These are phyloP conservation scores for Stygiomarasmius scandens DNA, from an alignment of 1,284 basidiomycete genomes.

Conservation along the genomic window DNA sequence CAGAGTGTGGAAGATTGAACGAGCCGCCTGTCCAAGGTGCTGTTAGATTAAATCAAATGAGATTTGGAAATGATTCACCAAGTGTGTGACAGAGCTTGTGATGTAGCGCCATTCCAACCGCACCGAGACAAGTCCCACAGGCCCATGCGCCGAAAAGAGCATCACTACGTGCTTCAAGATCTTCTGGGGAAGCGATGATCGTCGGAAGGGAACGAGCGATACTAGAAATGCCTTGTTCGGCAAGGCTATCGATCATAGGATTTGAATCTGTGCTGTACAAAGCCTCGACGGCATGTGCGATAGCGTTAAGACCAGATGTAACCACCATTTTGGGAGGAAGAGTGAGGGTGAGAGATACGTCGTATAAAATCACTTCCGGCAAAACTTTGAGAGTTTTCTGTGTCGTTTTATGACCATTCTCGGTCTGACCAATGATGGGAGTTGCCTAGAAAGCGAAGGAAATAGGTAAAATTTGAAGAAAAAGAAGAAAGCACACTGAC, in stretches of 20 bases:
- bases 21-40: constrained; percentile 29
- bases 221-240: constrained; percentile 40
- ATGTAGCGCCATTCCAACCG: constrained; percentile 46
- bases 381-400: constrained; percentile 43
- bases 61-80: constrained; percentile 22
- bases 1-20: constrained; percentile 47
- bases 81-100: constrained; percentile 52
- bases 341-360: constrained; percentile 44
- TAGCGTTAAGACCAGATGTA: constrained; percentile 48
- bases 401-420: constrained; percentile 44
- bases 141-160: constrained; percentile 46
- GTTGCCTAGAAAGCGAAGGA: constrained; percentile 28
- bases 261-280: constrained; percentile 43
- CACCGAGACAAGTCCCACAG: constrained; percentile 41
- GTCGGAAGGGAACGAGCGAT: constrained; percentile 37
- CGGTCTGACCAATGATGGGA: constrained; percentile 47
- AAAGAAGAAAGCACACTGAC: constrained; percentile 11
- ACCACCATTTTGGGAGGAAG: constrained; percentile 42
- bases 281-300: constrained; percentile 48
- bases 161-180: constrained; percentile 40
- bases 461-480: not conserved
- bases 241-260: constrained; percentile 44
- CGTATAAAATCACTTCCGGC: constrained; percentile 48
- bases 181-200: constrained; percentile 32
- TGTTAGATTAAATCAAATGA: not conserved